Evolutionary conservation across 495 filamentous ascomycete genomes (phyloP).

Genomic region (Hypoxylon cercidicola): DNA sequence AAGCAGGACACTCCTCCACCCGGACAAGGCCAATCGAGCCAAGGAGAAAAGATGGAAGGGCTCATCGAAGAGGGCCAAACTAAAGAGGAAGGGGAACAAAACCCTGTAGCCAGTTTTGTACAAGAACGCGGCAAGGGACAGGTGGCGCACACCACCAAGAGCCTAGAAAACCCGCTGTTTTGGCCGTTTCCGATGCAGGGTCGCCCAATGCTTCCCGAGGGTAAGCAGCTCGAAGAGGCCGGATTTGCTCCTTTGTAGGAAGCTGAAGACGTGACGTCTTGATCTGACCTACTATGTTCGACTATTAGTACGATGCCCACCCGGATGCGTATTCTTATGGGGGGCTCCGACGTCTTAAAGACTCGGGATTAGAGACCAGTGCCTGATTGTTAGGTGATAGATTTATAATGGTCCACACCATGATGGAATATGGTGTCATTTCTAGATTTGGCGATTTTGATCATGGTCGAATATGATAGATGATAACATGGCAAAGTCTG

Average conservation of each 20-base stretch:
- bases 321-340: not conserved
- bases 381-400: not conserved
- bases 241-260: slow-evolving; percentile 57
- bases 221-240: slow-evolving; percentile 54
- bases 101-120: slow-evolving; percentile 13
- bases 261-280: not conserved
- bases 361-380: not conserved
- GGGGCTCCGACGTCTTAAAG: not conserved
- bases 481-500: not conserved
- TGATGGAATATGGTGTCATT: not conserved
- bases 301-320: not conserved
- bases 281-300: not conserved
- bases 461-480: not conserved
- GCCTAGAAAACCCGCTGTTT: slow-evolving; percentile 59
- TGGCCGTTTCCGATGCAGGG: slow-evolving; percentile 67
- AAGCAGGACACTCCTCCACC: slow-evolving; percentile 15
- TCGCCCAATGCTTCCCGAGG: slow-evolving; percentile 58
- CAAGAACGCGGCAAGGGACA: slow-evolving; percentile 1
- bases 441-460: not conserved
- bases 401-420: not conserved
- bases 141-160: slow-evolving; percentile 20
- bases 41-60: slow-evolving; percentile 42
- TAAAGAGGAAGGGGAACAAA: slow-evolving; percentile 31
- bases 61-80: slow-evolving; percentile 22
- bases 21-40: slow-evolving; percentile 10